These are phyloP conservation scores for Carex scoparia DNA, from an alignment of 176 grass and related monocot genomes.

Conservation along the genomic window DNA sequence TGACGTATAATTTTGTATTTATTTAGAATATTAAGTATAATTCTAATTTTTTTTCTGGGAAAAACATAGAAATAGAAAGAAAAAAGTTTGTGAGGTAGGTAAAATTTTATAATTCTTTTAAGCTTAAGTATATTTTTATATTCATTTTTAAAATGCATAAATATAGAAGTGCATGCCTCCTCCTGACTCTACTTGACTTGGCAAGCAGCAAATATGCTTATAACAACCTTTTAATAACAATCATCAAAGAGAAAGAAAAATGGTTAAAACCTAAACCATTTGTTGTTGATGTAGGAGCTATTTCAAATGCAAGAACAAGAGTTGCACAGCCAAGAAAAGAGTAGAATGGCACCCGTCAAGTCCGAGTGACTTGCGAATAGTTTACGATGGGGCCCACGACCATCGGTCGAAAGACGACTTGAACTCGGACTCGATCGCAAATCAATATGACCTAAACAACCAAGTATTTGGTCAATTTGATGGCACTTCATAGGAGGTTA, in stretches of 20 bases:
- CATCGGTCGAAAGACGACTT: conserved; percentile 27
- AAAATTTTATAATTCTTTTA: too few relatives aligned
- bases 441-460: conserved; percentile 50
- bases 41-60: too few relatives aligned
- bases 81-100: too few relatives aligned
- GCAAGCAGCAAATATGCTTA: too few relatives aligned
- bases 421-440: not conserved
- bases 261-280: not conserved
- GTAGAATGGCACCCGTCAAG: conserved; percentile 58
- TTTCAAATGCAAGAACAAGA: conserved; percentile 63
- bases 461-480: conserved; percentile 44
- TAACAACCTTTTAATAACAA: not conserved
- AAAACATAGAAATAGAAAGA: too few relatives aligned
- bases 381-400: conserved; percentile 46
- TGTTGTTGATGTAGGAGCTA: conserved; percentile 45
- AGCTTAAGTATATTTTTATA: too few relatives aligned
- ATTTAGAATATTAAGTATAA: too few relatives aligned
- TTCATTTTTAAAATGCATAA: too few relatives aligned
- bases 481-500: not conserved
- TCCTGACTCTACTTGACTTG: too few relatives aligned
- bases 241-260: not conserved
- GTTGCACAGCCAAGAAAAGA: conserved; percentile 63
- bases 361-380: conserved; percentile 31
- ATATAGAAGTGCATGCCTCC: too few relatives aligned
- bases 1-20: too few relatives aligned